These are phyloP conservation scores for Saprolegnia parasitica DNA, from an alignment of 352 stramenopile species.

Conservation along the genomic window DNA sequence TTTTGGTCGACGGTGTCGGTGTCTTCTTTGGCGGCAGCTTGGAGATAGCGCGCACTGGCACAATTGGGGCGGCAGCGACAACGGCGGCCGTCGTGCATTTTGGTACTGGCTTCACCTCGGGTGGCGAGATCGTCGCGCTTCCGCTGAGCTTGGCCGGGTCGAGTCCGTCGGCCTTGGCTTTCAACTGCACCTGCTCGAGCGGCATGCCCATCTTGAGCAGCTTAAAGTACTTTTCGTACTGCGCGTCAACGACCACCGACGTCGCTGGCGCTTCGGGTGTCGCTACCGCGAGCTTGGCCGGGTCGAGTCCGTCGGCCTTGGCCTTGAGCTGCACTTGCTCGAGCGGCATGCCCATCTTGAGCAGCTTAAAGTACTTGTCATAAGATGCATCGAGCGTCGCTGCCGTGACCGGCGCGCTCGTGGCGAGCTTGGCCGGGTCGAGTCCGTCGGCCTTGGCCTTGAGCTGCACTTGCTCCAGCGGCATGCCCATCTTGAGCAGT, in stretches of 20 bases:
- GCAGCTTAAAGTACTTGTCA: slow-evolving; percentile 71
- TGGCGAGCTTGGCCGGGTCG: slow-evolving; percentile 39
- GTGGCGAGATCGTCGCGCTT: neutral
- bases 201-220: slow-evolving; percentile 88
- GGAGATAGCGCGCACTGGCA: neutral
- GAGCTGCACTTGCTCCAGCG: slow-evolving; percentile 58
- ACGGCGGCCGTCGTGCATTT: too few relatives aligned
- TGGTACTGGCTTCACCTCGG: neutral
- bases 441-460: slow-evolving; percentile 64
- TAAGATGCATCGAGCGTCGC: slow-evolving; percentile 30
- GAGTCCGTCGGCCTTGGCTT: slow-evolving; percentile 58
- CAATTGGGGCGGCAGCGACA: neutral
- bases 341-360: slow-evolving; percentile 79
- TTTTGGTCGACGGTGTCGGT: neutral
- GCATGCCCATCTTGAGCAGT: slow-evolving; percentile 75
- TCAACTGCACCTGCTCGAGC: slow-evolving; percentile 86
- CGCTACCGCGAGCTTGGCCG: neutral
- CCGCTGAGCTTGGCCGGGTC: slow-evolving; percentile 39
- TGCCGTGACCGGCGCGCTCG: neutral
- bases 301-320: slow-evolving; percentile 40
- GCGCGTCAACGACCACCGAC: slow-evolving; percentile 33
- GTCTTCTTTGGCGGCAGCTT: slow-evolving; percentile 19
- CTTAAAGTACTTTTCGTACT: slow-evolving; percentile 92
- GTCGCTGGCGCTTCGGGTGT: neutral
- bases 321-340: slow-evolving; percentile 77